These are phyloP conservation scores for Russula brevipes DNA, from an alignment of 768 basidiomycete genomes.

Conservation along the genomic window DNA sequence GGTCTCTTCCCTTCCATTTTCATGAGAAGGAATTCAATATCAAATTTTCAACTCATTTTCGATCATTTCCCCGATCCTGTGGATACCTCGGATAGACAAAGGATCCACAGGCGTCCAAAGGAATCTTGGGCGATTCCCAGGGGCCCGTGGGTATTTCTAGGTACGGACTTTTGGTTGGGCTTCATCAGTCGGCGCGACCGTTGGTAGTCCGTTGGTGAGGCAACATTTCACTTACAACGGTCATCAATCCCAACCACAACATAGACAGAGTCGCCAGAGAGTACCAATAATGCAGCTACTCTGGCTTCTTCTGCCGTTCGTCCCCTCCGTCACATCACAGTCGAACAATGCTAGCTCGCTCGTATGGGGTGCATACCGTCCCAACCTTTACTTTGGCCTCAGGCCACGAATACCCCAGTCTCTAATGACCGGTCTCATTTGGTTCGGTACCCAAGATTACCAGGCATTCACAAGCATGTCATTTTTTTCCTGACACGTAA, in stretches of 20 bases:
- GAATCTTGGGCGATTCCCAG: no score
- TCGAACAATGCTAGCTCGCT: conserved; percentile 49
- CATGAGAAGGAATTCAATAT: no score
- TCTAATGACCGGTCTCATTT: conserved; percentile 89
- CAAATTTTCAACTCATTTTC: no score
- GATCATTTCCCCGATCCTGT: no score
- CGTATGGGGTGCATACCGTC: conserved; percentile 84
- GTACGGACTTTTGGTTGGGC: no score
- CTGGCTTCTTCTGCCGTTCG: conserved; percentile 43
- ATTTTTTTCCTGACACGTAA: conserved; percentile 13
- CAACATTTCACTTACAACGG: neutral
- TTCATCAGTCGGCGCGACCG: no score
- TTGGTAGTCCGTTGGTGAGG: no score
- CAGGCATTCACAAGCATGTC: conserved; percentile 59
- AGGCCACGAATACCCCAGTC: conserved; percentile 80
- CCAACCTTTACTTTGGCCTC: conserved; percentile 93
- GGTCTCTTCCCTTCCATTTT: no score
- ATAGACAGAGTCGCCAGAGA: neutral
- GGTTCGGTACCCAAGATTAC: conserved; percentile 89
- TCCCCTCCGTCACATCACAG: conserved; percentile 36
- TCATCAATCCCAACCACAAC: neutral
- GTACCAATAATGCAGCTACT: conserved; percentile 45
- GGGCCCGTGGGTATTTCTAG: no score
- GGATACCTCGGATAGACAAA: no score
- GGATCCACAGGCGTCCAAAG: no score